phyloP scores from a whole-genome alignment of 2,329 filamentous ascomycete genomes.

The Fusarium dimerum region DNA sequence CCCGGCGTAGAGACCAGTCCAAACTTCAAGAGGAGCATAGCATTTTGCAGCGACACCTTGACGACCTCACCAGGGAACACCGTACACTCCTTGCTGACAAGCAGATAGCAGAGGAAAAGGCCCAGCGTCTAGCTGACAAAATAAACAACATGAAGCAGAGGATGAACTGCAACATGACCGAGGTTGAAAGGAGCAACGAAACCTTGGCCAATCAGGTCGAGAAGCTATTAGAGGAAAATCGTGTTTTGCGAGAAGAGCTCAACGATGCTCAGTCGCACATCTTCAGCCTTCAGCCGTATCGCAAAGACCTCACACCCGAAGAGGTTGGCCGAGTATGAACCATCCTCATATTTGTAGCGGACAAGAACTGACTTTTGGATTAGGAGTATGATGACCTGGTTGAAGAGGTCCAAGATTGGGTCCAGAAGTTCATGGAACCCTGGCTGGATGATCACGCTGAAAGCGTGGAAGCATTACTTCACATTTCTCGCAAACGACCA shows the following conservation, averaged over 20 bases:
- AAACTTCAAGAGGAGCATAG: conserved; percentile 16
- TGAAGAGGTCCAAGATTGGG: conserved; percentile 37
- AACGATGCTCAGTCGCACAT: conserved; percentile 41
- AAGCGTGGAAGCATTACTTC: conserved; percentile 25
- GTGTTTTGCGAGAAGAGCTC: conserved; percentile 31
- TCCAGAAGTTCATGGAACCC: conserved; percentile 35
- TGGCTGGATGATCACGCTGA: conserved; percentile 31
- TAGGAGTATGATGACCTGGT: conserved; percentile 40
- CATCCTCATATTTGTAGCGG: neutral
- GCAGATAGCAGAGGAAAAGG: conserved; percentile 34
- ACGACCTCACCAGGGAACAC: conserved; percentile 21
- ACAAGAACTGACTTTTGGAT: conserved; percentile 8
- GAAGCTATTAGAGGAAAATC: conserved; percentile 31
- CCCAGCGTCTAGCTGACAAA: conserved; percentile 26
- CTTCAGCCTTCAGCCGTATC: conserved; percentile 43
- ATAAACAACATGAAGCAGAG: conserved; percentile 26
- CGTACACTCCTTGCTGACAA: conserved; percentile 24
- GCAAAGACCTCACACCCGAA: conserved; percentile 38
- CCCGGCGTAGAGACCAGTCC: conserved; percentile 7
- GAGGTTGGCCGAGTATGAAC: conserved; percentile 37
- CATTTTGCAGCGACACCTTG: conserved; percentile 20
- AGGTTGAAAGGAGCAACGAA: conserved; percentile 26
- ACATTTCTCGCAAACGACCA: conserved; percentile 22
- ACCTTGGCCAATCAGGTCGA: conserved; percentile 19
- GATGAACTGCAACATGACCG: conserved; percentile 23